Evolutionary conservation across 495 filamentous ascomycete species (phyloP).

Genomic region (Aspergillus sclerotioniger): DNA sequence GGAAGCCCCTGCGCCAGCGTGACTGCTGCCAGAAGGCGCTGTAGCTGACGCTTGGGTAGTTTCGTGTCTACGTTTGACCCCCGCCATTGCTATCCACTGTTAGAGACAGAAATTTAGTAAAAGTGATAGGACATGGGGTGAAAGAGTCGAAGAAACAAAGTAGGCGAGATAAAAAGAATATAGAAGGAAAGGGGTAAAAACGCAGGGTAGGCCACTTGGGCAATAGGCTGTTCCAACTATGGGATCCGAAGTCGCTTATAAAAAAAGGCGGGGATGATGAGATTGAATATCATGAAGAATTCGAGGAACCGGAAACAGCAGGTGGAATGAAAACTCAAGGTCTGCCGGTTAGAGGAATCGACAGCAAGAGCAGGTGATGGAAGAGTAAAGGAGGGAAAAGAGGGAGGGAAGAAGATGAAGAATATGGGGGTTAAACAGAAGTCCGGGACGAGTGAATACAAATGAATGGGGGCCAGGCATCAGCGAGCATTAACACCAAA

Average conservation of each 20-base stretch:
- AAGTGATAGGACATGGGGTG: neutral
- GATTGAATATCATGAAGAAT: neutral
- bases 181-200: neutral
- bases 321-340: neutral
- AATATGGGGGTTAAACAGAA: neutral
- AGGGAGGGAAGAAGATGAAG: neutral
- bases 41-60: conserved; percentile 17
- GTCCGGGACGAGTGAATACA: neutral
- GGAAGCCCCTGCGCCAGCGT: conserved; percentile 5
- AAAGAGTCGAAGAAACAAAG: neutral
- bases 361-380: neutral
- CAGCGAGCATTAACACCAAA: neutral
- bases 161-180: too few species aligned
- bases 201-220: neutral
- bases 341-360: neutral
- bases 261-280: neutral
- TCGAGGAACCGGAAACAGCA: neutral
- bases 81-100: conserved; percentile 35
- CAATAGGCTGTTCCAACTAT: neutral
- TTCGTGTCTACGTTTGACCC: conserved; percentile 28
- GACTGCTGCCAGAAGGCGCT: conserved; percentile 11
- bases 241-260: neutral
- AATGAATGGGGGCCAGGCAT: neutral
- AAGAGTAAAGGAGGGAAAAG: neutral
- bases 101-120: neutral